Evolutionary conservation across 2,329 filamentous ascomycete genomes (phyloP).

Genomic region (Cladobotryum protrusum): DNA sequence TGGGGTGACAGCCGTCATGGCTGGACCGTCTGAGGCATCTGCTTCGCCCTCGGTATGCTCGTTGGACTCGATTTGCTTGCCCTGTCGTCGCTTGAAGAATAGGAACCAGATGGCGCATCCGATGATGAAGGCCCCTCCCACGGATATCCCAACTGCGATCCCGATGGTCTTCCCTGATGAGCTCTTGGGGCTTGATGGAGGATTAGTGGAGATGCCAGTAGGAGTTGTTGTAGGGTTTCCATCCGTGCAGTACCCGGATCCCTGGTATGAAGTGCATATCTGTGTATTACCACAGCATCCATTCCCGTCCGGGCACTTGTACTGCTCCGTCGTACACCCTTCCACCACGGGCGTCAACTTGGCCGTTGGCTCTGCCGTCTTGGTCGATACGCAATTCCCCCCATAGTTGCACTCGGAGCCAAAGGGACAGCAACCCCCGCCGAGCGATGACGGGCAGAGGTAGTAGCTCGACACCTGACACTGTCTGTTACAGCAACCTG

Average conservation of each 20-base stretch:
- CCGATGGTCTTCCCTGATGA: slow-evolving; percentile 29
- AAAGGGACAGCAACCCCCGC: slow-evolving; percentile 45
- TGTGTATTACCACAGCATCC: slow-evolving; percentile 45
- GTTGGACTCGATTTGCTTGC: neutral
- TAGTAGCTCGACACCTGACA: slow-evolving; percentile 38
- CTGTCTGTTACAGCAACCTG: slow-evolving; percentile 34
- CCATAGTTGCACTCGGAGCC: slow-evolving; percentile 35
- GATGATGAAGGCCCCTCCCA: slow-evolving; percentile 37
- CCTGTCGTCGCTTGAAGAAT: slow-evolving; percentile 31
- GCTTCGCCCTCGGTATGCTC: too few species aligned
- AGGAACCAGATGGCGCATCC: slow-evolving; percentile 43
- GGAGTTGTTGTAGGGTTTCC: slow-evolving; percentile 26
- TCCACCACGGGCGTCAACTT: slow-evolving; percentile 30
- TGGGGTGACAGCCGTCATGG: slow-evolving; percentile 2
- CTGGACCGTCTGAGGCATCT: neutral
- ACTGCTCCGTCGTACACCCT: slow-evolving; percentile 41
- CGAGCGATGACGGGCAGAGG: slow-evolving; percentile 37
- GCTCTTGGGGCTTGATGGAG: neutral
- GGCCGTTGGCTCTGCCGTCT: slow-evolving; percentile 17
- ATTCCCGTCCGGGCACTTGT: slow-evolving; percentile 37
- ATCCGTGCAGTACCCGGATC: slow-evolving; percentile 34
- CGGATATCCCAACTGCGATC: slow-evolving; percentile 47
- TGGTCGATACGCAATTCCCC: slow-evolving; percentile 30
- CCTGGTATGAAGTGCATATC: slow-evolving; percentile 34
- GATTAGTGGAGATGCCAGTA: neutral